Evolutionary conservation across 129 eudicot genomes (phyloP).

Genomic region (Helichrysum umbraculigerum): DNA sequence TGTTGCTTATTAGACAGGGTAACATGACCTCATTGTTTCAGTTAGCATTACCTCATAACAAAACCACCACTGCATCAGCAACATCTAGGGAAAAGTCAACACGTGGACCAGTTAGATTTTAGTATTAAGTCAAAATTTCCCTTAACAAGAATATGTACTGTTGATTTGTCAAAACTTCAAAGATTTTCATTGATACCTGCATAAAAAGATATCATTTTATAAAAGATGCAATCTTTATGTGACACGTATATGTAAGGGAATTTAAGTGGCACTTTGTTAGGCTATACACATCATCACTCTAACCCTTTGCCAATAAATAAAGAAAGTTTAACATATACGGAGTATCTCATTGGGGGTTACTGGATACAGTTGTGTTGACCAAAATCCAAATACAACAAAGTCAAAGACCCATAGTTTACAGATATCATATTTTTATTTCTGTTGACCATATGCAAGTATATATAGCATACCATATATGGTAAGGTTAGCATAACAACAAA

Average conservation of each 20-base stretch:
- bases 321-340: not conserved
- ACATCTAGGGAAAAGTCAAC: not conserved
- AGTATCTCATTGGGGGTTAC: slow-evolving; percentile 16
- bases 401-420: not conserved
- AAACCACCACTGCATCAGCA: not conserved
- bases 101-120: not conserved
- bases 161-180: not conserved
- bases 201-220: slow-evolving; percentile 16
- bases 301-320: not conserved
- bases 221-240: slow-evolving; percentile 18
- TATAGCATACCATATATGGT: not conserved
- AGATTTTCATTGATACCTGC: slow-evolving; percentile 1
- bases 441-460: slow-evolving; percentile 12
- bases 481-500: slow-evolving; percentile 13
- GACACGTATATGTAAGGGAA: slow-evolving; percentile 10
- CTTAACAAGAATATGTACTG: not conserved
- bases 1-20: not conserved
- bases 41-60: not conserved
- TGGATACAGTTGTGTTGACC: slow-evolving; percentile 23
- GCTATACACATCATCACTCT: not conserved
- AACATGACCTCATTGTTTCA: not conserved
- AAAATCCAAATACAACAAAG: slow-evolving; percentile 21
- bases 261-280: slow-evolving; percentile 28
- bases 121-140: not conserved
- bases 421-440: slow-evolving; percentile 1